Conservation (phyloP, 768 basidiomycete genomes). For the Suillus sp. region DNA sequence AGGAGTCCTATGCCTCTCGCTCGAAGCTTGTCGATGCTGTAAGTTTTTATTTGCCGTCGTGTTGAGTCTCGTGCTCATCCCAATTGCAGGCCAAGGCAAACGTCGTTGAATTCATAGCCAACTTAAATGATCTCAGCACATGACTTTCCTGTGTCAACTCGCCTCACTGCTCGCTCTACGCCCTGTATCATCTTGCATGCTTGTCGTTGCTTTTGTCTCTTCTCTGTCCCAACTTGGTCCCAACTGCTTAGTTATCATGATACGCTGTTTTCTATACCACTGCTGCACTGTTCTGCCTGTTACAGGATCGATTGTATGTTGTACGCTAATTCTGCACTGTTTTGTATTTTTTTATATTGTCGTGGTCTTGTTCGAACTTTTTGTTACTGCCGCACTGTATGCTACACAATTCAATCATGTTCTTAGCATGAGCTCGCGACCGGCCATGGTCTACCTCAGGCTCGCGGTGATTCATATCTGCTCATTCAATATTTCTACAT, state of each 20-base stretch:
- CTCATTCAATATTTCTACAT: not conserved
- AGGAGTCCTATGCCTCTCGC: not conserved
- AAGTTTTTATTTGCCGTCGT: not conserved
- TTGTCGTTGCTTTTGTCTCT: not conserved
- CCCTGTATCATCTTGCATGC: not conserved
- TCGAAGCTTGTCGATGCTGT: slow-evolving; percentile 1
- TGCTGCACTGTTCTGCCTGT: not conserved
- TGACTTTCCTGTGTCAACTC: not conserved
- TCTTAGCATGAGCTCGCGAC: not conserved
- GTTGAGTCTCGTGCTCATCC: not conserved
- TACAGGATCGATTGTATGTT: not conserved
- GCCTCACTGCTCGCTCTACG: not conserved
- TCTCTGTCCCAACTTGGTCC: not conserved
- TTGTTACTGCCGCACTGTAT: not conserved
- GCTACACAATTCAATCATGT: not conserved
- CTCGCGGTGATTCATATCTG: not conserved
- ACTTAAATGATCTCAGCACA: not conserved
- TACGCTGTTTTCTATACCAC: not conserved
- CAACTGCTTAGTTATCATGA: not conserved
- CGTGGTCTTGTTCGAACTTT: not conserved
- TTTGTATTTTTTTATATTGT: not conserved
- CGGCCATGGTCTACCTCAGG: not conserved
- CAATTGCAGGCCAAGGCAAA: not conserved
- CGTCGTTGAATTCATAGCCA: not conserved
- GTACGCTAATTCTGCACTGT: not conserved